These are phyloP conservation scores for Elasticomyces elasticus DNA, from an alignment of 495 filamentous ascomycete species.

Conservation along the genomic window DNA sequence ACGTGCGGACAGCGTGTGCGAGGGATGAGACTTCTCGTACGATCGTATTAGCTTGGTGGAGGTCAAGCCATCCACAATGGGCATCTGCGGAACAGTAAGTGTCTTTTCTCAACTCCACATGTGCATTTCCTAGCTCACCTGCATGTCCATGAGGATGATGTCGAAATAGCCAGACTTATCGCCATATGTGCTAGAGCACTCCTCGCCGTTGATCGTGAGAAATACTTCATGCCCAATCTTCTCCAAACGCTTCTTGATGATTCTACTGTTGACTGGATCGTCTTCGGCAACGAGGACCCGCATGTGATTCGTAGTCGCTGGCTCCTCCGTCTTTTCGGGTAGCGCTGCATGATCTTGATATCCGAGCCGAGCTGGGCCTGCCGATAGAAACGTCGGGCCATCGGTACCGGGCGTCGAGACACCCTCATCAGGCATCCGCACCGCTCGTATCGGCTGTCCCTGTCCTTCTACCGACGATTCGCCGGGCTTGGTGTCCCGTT, in stretches of 20 bases:
- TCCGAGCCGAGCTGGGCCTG: background rate
- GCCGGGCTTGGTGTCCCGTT: conserved; percentile 19
- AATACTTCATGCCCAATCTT: conserved; percentile 66
- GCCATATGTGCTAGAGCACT: conserved; percentile 62
- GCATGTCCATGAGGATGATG: conserved; percentile 93
- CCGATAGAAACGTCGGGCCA: background rate
- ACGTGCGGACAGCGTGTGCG: conserved; percentile 37
- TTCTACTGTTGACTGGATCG: conserved; percentile 84
- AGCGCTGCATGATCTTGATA: background rate
- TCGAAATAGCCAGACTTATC: conserved; percentile 56
- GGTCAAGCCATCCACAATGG: conserved; percentile 79
- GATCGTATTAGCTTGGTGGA: conserved; percentile 74
- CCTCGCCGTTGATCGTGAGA: conserved; percentile 75
- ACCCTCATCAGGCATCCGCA: conserved; percentile 26
- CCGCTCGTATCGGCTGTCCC: conserved; percentile 21
- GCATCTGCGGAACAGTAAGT: conserved; percentile 54
- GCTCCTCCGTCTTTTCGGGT: background rate
- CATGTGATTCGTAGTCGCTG: conserved; percentile 37
- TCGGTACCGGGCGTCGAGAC: background rate
- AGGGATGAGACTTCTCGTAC: conserved; percentile 43
- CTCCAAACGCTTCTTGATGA: conserved; percentile 72
- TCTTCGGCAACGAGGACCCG: conserved; percentile 80
- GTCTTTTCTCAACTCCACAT: background rate
- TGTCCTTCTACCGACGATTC: conserved; percentile 24
- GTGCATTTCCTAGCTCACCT: conserved; percentile 43